These are phyloP conservation scores for Cytidiella melzeri DNA, from an alignment of 768 basidiomycete species.

Conservation along the genomic window DNA sequence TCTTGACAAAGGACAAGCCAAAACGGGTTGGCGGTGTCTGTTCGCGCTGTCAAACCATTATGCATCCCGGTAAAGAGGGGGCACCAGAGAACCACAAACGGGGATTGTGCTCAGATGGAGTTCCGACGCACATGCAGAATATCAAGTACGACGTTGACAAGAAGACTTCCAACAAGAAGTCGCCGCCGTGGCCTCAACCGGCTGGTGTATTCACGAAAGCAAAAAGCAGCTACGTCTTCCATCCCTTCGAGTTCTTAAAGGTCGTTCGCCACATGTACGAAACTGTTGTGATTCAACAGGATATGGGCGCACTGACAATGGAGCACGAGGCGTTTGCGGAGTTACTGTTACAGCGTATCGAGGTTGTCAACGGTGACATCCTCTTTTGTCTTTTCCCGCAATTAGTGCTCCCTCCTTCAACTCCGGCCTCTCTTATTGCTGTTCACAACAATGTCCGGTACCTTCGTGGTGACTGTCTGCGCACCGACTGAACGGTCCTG, in stretches of 20 bases:
- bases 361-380: neutral
- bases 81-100: no score
- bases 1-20: no score
- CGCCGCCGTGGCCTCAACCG: no score
- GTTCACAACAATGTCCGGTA: no score
- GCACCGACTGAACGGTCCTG: no score
- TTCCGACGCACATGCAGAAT: neutral
- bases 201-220: no score
- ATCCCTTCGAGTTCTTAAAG: slow-evolving; percentile 1
- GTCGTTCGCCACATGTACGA: neutral
- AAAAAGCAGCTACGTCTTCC: no score
- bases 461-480: neutral
- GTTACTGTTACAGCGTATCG: neutral
- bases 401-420: neutral
- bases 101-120: no score
- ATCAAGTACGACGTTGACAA: no score
- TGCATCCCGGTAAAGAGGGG: no score
- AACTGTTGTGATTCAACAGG: neutral
- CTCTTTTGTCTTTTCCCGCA: neutral
- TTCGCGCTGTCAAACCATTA: slow-evolving; percentile 6
- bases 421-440: neutral
- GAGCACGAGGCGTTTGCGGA: slow-evolving; percentile 1
- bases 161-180: no score
- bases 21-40: neutral
- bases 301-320: neutral